Base-by-base conservation (phyloP, 2,329 filamentous ascomycete genomes). In the Scedosporium dehoogii region DNA sequence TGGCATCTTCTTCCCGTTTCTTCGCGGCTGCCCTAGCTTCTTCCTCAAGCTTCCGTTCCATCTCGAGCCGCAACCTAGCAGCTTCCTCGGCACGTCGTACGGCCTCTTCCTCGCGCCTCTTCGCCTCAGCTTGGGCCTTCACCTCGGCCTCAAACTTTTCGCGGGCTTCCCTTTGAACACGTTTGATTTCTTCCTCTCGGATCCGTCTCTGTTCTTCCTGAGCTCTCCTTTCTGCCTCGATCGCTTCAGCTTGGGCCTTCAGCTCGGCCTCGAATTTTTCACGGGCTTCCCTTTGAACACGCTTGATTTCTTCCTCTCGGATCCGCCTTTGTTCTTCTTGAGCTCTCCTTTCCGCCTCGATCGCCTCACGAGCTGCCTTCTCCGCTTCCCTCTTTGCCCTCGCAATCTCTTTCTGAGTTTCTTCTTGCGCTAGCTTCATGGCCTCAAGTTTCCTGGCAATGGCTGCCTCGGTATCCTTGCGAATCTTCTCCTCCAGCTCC, bases 401-500 rank as follows among this genome's bases (percentile, higher is more conserved):
- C 71, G 9, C 68, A 70, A 65, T 78, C 76, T 53, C 60, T 23
- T 56, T 53, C 3, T 61, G 59, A 7, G 64, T 61, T 25, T 81
- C 80, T 44, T 80, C 80, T 33, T 78, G 78, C 3, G 77, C 73
- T 67, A 76, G 78, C 14, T 71, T 69, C 65, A 73, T 63, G 6
- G 78, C 75, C 60, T 78, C 77, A 73, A 78, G 74, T 66, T 73
- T 74, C 63, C 66, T 71, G 56, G 69, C 65, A 63, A 78, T 76
- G 16, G 75, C 74, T 9, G 77, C 73, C 58, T 82, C 79, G 6
- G 80, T 76, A 59, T 82, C 79, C 61, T 70, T 73, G 33, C 77
- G 75, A 56, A 76, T 80, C 65, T 76, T 74, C 10, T 72, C 73
- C 64, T 82, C 79, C 0, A 78, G 65, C 59, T 79, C 76, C 4